Base-by-base conservation (phyloP, 768 basidiomycete species). In the Tylopilus intermedius region DNA sequence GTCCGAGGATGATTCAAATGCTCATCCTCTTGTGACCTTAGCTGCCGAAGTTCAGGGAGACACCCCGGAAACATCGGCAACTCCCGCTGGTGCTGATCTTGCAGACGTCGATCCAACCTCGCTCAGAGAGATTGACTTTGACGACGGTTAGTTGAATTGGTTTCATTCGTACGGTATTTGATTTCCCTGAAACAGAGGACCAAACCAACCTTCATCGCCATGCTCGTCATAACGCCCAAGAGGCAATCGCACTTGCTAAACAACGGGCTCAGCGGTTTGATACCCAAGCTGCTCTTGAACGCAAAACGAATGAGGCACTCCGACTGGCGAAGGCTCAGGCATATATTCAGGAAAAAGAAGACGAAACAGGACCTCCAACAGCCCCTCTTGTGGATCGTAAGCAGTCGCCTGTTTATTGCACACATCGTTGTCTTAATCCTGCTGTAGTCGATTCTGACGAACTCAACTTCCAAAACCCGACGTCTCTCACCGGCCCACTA, bases 391-490 rank as follows among this genome's bases (percentile, higher is more conserved):
- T 91, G 49, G 90, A 92, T 63, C 74, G 90, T 92, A 71, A 63
- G 88, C 68, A 39, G 44, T 43, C 30, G 45, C 9, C 22, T 33
- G 10, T 14, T 47, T 55, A 3, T 6, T 24, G 15, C 47, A 6
- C 33, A 22, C 27, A 18, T 39, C 35, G 5, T 56, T 37, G 40
- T 24, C 44, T 54, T 33, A 65, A 43, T 39, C 10, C 29, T 7
- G 22, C 4, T 51, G 6, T 55, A 94, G 92, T 95, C 61, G 94
- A 95, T 67, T 91, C 90, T 18, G 94, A 96, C 63, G 95, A 98
- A 65, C 83, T 99, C 37, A 97, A 99, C 72, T 98, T 99, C 84
- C 94, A 97, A 72, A 98, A 99, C 64, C 96, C 96, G 8, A 92
- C 93, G 4, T 90, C 91, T 14, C 71, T 94, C 58, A 88, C 79